Evolutionary conservation across 2,329 filamentous ascomycete genomes (phyloP).

Genomic region (Colletotrichum spaethianum): DNA sequence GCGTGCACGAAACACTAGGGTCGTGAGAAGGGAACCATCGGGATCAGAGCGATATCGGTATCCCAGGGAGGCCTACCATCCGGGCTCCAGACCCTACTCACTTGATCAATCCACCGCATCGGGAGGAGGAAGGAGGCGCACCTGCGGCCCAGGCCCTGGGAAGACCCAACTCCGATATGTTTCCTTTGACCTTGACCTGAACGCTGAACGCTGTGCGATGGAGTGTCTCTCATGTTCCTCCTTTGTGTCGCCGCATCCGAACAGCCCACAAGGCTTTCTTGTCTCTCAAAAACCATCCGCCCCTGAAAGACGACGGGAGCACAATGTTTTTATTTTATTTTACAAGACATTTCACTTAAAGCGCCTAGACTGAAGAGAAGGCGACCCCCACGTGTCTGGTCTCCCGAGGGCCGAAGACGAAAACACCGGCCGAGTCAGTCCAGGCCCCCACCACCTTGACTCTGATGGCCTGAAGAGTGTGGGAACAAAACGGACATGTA

Average conservation of each 20-base stretch:
- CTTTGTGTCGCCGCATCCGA: background rate
- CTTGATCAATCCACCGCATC: background rate
- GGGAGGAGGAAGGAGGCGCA: background rate
- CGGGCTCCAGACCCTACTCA: background rate
- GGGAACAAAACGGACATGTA: background rate
- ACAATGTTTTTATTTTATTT: background rate
- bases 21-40: background rate
- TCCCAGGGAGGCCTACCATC: background rate
- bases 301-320: background rate
- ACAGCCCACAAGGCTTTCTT: background rate
- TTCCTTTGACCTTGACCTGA: constrained; percentile 1
- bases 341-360: background rate
- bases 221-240: background rate
- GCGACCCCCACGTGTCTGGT: background rate
- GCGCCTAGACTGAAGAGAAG: background rate
- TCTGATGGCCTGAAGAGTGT: background rate
- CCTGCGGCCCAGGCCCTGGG: background rate
- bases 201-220: background rate
- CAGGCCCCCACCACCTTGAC: background rate
- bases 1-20: background rate
- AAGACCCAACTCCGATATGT: background rate
- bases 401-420: background rate
- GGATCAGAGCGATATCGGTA: background rate
- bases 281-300: background rate
- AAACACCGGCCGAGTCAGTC: background rate